These are phyloP conservation scores for Anisodus tanguticus DNA, from an alignment of 257 asterid species.

Conservation along the genomic window DNA sequence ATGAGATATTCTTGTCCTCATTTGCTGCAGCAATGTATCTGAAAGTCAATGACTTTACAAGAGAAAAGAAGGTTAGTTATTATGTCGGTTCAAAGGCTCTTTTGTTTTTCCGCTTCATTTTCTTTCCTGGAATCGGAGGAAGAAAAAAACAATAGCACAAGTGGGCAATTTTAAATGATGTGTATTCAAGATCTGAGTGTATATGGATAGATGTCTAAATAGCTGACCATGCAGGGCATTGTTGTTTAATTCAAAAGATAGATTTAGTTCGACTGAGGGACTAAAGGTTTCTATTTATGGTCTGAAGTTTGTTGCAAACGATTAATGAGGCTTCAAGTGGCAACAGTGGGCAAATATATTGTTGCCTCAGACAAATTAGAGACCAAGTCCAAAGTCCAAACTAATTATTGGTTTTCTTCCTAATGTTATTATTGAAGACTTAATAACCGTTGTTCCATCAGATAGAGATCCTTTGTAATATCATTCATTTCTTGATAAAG, in stretches of 20 bases:
- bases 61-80: slow-evolving; percentile 72
- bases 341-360: background rate
- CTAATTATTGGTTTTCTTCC: background rate
- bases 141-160: background rate
- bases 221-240: background rate
- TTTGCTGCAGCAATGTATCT: slow-evolving; percentile 97
- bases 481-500: background rate
- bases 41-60: slow-evolving; percentile 72
- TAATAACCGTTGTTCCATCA: background rate
- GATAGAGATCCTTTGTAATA: background rate
- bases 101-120: background rate
- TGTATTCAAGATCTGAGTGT: background rate
- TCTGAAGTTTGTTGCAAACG: background rate
- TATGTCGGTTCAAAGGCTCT: background rate
- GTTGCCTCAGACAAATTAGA: background rate
- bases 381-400: background rate
- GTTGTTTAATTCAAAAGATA: background rate
- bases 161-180: background rate
- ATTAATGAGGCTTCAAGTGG: background rate
- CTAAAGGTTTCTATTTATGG: background rate
- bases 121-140: background rate
- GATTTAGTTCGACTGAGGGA: background rate
- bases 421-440: background rate
- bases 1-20: slow-evolving; percentile 89
- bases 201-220: background rate